Conservation (phyloP, 2,329 filamentous ascomycete genomes). For the Pyrenophora teres region DNA sequence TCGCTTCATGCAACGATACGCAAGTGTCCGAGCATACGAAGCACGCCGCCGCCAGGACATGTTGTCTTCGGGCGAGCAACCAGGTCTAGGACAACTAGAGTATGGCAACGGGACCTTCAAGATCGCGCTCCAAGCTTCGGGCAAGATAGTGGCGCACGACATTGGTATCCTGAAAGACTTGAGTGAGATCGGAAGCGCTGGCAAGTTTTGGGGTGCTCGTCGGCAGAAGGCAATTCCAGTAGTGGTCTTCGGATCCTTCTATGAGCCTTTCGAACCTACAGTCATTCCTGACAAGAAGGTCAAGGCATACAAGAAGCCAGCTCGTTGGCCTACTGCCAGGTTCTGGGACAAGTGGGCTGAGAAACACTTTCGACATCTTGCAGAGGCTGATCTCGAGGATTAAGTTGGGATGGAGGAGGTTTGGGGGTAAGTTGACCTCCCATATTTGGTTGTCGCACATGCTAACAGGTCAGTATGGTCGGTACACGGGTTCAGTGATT, state of each 20-base stretch:
- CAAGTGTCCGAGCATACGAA: constrained; percentile 17
- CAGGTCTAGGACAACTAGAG: constrained; percentile 11
- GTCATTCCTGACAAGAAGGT: constrained; percentile 2
- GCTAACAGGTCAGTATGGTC: too few relatives aligned
- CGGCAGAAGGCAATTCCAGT: neutral
- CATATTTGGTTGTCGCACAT: too few relatives aligned
- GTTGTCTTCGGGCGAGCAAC: neutral
- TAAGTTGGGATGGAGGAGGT: neutral
- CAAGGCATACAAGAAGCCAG: constrained; percentile 6
- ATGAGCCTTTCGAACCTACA: constrained; percentile 3
- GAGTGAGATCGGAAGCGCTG: constrained; percentile 1
- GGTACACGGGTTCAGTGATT: too few relatives aligned
- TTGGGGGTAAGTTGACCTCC: too few relatives aligned
- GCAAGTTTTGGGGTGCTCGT: neutral
- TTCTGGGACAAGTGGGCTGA: neutral
- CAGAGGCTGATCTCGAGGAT: neutral
- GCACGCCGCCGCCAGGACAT: constrained; percentile 6
- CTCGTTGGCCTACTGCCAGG: neutral
- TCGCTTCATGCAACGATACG: constrained; percentile 13
- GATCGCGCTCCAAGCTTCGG: constrained; percentile 9
- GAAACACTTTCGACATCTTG: neutral
- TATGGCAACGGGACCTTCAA: constrained; percentile 18
- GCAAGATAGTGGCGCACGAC: constrained; percentile 7
- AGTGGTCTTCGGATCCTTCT: constrained; percentile 15
- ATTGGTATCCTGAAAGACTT: constrained; percentile 14